Base-by-base conservation (phyloP, 371 early-diverging fungal species). In the Mortierella sp. region DNA sequence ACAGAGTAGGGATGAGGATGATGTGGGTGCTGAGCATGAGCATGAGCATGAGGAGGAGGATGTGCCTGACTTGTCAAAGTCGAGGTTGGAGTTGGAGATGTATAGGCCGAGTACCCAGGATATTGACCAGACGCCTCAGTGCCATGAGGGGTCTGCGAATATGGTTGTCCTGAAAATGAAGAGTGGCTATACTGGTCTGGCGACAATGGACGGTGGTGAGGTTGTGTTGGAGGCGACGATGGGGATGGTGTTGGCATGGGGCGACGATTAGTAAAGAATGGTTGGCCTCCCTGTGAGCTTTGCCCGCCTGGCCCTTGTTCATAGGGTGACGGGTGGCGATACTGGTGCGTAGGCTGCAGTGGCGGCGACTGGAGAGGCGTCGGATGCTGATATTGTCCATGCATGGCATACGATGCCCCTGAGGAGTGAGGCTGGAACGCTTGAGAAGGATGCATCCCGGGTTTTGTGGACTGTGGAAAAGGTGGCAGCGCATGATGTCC, bases 51-150 rank as follows among this genome's bases (percentile, higher is more conserved):
- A 3, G 45, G 48, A 52, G 65, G 4, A 19, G 45, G 29, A 29
- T 64, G 63, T 7, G 58, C 45, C 18, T 68, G 64, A 16, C 29
- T 60, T 15, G 61, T 11, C 15, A 52, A 64, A 3, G 60, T 18
- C 7, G 43, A 48, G 16, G 29, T 44, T 15, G 29, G 57, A 28
- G 29, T 43, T 18, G 62, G 19, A 51, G 64, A 62, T 23, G 69
- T 65, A 51, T 51, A 37, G 37, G 37, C 37, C 37, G 37, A 9
- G 9, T 37, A 37, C 5, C 37, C 9, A 9, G 37, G 37, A 37
- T 37, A 37, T 37, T 37, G 37, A 9, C 37, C 37, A 3, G 37
- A 5, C 3, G 37, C 37, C 37, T 37, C 37, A 5, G 37, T 9
- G 9, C 37, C 37, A 37, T 9, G 37, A 37, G 37, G 37, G 9